phyloP scores from a whole-genome alignment of 1,139 yeast genomes.

The Hansenula sp. region DNA sequence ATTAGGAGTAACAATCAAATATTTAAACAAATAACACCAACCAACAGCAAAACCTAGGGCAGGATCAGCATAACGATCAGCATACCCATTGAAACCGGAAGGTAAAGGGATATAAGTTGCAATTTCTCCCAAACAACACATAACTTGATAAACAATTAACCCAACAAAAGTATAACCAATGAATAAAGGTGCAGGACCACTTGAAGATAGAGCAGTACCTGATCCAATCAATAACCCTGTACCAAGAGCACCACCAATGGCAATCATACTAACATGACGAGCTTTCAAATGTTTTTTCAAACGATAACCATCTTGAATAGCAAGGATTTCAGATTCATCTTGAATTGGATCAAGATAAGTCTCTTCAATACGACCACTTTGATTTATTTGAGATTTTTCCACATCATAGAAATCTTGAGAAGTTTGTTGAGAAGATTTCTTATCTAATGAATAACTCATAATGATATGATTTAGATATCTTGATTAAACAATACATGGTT shows the following conservation, averaged over 20 bases:
- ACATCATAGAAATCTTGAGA: constrained; percentile 1
- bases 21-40: constrained; percentile 75
- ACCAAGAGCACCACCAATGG: constrained; percentile 84
- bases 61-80: constrained; percentile 61
- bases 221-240: constrained; percentile 75
- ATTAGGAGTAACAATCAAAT: constrained; percentile 72
- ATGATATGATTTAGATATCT: neutral
- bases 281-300: constrained; percentile 62
- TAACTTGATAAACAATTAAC: constrained; percentile 65
- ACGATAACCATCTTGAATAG: constrained; percentile 43
- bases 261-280: constrained; percentile 76
- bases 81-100: constrained; percentile 63
- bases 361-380: neutral
- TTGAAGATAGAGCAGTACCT: constrained; percentile 60
- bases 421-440: neutral
- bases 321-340: constrained; percentile 14
- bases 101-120: constrained; percentile 69
- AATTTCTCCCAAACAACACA: constrained; percentile 81
- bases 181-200: constrained; percentile 81
- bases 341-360: constrained; percentile 3
- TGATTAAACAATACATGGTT: too few species aligned
- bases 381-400: neutral
- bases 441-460: neutral
- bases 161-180: constrained; percentile 70
- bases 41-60: constrained; percentile 80